Conservation (phyloP, 2,329 filamentous ascomycete species). For the Hypoxylon sp. region DNA sequence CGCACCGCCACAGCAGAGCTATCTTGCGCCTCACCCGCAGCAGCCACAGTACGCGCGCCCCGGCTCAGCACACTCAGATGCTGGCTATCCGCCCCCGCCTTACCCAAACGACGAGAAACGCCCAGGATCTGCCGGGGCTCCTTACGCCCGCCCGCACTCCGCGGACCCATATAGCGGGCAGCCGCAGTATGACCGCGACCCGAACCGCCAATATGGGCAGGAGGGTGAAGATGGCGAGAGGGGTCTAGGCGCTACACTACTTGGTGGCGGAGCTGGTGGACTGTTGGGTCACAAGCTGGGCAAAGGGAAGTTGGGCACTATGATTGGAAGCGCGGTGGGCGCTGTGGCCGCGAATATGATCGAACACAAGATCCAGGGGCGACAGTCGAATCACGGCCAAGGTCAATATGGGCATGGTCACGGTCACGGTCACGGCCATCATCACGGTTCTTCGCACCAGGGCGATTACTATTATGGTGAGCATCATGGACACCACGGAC, state of each 20-base stretch:
- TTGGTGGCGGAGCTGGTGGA: slow-evolving; percentile 67
- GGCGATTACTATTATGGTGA: slow-evolving; percentile 31
- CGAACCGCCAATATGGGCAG: slow-evolving; percentile 27
- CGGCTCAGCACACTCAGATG: slow-evolving; percentile 50
- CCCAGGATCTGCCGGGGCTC: slow-evolving; percentile 3
- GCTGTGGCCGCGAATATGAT: slow-evolving; percentile 68
- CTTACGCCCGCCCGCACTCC: slow-evolving; percentile 47
- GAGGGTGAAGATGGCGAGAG: slow-evolving; percentile 61
- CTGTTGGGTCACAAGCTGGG: slow-evolving; percentile 68
- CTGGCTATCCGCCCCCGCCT: slow-evolving; percentile 39
- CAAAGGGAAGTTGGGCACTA: slow-evolving; percentile 65
- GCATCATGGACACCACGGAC: slow-evolving; percentile 26
- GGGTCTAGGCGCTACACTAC: slow-evolving; percentile 66
- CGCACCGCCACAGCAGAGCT: slow-evolving; percentile 37
- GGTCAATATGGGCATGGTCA: slow-evolving; percentile 29
- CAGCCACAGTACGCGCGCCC: slow-evolving; percentile 49
- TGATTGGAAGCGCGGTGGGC: slow-evolving; percentile 66
- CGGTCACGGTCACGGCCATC: slow-evolving; percentile 28
- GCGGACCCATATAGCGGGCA: slow-evolving; percentile 45
- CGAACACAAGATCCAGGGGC: slow-evolving; percentile 58
- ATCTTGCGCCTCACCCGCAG: slow-evolving; percentile 45
- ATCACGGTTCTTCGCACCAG: slow-evolving; percentile 30
- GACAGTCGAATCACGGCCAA: slow-evolving; percentile 49
- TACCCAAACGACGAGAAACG: slow-evolving; percentile 25
- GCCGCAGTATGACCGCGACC: slow-evolving; percentile 27